phyloP scores from a whole-genome alignment of 2,329 filamentous ascomycete species.

The Penicillium sp. region DNA sequence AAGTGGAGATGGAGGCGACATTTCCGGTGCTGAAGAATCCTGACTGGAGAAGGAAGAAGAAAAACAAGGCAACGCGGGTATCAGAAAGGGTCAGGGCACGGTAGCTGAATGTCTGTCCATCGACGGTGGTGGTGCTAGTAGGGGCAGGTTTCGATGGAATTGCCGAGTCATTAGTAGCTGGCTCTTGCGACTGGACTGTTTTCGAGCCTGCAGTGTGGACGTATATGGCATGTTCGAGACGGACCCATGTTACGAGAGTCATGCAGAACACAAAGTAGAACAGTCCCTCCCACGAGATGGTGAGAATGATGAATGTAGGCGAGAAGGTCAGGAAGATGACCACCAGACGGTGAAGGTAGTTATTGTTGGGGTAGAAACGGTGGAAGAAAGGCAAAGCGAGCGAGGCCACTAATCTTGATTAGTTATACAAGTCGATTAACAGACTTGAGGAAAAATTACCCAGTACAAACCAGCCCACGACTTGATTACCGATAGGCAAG shows the following conservation, averaged over 20 bases:
- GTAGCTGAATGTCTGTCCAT: conserved; percentile 49
- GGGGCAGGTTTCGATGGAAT: conserved; percentile 30
- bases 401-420: conserved; percentile 64
- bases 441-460: conserved; percentile 55
- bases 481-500: conserved; percentile 83
- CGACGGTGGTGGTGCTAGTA: conserved; percentile 44
- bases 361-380: conserved; percentile 75
- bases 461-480: conserved; percentile 81
- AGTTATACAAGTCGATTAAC: conserved; percentile 8
- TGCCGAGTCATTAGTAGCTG: conserved; percentile 33
- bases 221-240: conserved; percentile 82
- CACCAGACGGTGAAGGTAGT: conserved; percentile 88
- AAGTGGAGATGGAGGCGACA: conserved; percentile 89
- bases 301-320: conserved; percentile 92
- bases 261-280: conserved; percentile 92
- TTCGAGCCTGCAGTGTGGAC: conserved; percentile 41
- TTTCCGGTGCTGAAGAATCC: conserved; percentile 98
- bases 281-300: conserved; percentile 94
- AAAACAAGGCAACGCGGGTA: conserved; percentile 87
- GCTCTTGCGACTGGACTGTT: conserved; percentile 12
- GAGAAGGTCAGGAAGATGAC: conserved; percentile 92
- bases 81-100: conserved; percentile 81
- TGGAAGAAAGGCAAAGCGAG: conserved; percentile 82
- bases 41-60: conserved; percentile 91
- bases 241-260: conserved; percentile 85